phyloP scores from a whole-genome alignment of 768 basidiomycete species.

The Strobilomyces echinocephalus region DNA sequence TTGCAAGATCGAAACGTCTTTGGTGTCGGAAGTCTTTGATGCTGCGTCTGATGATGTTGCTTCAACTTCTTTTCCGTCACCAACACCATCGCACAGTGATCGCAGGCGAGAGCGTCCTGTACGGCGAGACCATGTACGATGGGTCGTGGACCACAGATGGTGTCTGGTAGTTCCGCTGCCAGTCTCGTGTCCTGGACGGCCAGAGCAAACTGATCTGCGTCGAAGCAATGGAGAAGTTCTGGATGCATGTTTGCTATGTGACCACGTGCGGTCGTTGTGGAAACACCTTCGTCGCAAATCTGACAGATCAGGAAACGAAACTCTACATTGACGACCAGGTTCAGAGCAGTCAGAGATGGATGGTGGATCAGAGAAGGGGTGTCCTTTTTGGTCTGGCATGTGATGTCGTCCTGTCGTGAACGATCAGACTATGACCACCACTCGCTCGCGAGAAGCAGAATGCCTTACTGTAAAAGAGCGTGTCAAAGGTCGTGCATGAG shows the following conservation, averaged over 20 bases:
- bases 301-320: not conserved
- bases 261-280: not conserved
- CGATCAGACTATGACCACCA: no score
- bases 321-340: not conserved
- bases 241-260: not conserved
- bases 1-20: not conserved
- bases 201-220: no score
- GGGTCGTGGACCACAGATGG: not conserved
- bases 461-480: no score
- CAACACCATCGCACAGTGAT: not conserved
- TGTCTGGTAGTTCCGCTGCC: not conserved
- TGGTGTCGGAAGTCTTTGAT: not conserved
- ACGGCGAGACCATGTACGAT: not conserved
- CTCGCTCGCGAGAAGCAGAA: no score
- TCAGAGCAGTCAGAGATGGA: not conserved
- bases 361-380: not conserved
- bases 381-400: no score
- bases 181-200: no score
- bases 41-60: not conserved
- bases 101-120: not conserved
- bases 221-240: not conserved
- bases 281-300: not conserved
- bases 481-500: no score
- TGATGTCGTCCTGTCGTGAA: no score
- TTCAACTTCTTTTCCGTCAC: not conserved